These are phyloP conservation scores for Nannizzia gypsea DNA, from an alignment of 2,329 filamentous ascomycete species.

Conservation along the genomic window DNA sequence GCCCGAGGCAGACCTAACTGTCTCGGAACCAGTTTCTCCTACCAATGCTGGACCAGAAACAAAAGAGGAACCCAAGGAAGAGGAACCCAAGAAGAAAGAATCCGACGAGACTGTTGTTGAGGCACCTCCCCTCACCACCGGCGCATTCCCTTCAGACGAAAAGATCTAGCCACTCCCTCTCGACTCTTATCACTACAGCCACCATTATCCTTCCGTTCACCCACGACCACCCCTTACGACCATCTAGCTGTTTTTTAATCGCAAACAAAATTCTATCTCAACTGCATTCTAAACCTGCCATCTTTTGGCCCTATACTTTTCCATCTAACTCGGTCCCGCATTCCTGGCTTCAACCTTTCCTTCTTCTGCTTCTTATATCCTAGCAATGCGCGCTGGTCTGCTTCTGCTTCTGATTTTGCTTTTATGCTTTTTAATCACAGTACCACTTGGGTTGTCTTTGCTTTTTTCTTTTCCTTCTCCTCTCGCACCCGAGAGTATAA, in stretches of 20 bases:
- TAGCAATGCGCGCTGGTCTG: background rate
- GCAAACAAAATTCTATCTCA: background rate
- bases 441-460: background rate
- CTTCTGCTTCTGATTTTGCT: background rate
- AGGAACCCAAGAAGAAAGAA: background rate
- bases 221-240: background rate
- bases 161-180: background rate
- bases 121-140: background rate
- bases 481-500: background rate
- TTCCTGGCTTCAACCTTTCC: background rate
- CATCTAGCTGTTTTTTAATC: background rate
- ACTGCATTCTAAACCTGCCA: background rate
- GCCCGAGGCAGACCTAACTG: background rate
- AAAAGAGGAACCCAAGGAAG: too few relatives aligned
- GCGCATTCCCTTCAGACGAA: background rate
- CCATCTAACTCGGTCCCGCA: too few relatives aligned
- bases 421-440: background rate
- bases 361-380: background rate
- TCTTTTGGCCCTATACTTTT: background rate
- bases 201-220: background rate
- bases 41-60: background rate
- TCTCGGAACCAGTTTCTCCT: background rate
- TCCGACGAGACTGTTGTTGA: background rate
- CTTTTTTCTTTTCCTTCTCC: background rate
- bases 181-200: background rate